Base-by-base conservation (phyloP, 1,284 basidiomycete species). In the Lignosus rhinocerotis region DNA sequence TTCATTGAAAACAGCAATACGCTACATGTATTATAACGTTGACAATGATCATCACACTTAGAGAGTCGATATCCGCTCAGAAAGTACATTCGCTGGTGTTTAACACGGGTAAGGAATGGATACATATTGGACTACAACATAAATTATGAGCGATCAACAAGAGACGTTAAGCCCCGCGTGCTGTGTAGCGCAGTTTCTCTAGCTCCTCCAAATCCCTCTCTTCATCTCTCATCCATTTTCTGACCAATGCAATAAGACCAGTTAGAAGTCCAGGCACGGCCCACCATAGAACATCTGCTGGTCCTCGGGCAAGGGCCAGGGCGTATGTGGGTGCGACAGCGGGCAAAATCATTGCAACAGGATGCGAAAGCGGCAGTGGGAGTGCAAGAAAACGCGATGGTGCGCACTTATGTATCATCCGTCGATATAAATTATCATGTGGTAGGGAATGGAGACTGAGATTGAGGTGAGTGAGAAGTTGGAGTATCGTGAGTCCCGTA, bases 241-340 rank as follows among this genome's bases (percentile, higher is more conserved):
- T 55, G 3, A 65, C 58, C 31, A 52, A 45, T n/a, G 59, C 65
- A 9, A 71, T 63, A 17, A 70, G 41, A 32, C 25, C 54, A 9
- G 61, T 62, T 45, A 71, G 41, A 10, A 51, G 31, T 2, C 55
- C 59, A 0, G 69, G 42, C 1, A 52, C 49, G n/a, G 53, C 52
- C 71, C 71, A 72, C 70, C 70, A 72, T 0, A 62, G 44, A 4
- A 67, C 48, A 43, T 72, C 71, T 2, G 52, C 52, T 61, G 59
- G 65, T 16, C 59, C 53, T 19, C 60, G 60, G 8, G 59, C 54
- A 9, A 66, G 51, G 3, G 66, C 3, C 1, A 70, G 51, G 6
- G 68, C 58, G 10, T 68, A 57, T 1, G 56, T 10, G 4, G 70
- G 70, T 6, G 69, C 68, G 14, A 66, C 17, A 0, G 55, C 55